phyloP scores from a whole-genome alignment of 306 rosid species.

The Castanospermum australe region DNA sequence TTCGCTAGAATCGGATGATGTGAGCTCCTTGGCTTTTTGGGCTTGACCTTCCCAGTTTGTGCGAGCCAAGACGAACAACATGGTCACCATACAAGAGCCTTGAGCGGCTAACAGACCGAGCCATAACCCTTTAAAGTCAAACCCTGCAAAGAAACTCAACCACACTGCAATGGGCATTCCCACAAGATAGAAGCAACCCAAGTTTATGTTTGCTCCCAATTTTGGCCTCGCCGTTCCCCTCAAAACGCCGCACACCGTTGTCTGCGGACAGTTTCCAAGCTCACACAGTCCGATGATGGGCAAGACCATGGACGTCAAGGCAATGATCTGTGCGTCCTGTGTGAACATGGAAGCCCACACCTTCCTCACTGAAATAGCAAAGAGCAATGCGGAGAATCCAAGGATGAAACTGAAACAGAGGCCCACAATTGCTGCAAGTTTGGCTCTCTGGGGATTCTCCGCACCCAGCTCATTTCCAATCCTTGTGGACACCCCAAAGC shows the following conservation, averaged over 20 bases:
- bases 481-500: conserved; percentile 88
- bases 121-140: conserved; percentile 85
- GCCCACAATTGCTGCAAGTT: conserved; percentile 62
- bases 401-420: conserved; percentile 57
- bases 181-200: conserved; percentile 80
- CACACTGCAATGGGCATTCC: conserved; percentile 89
- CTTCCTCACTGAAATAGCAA: conserved; percentile 58
- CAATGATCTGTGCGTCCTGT: conserved; percentile 57
- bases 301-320: conserved; percentile 63
- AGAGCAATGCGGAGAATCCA: conserved; percentile 64
- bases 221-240: conserved; percentile 87
- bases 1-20: conserved; percentile 38
- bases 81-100: conserved; percentile 64
- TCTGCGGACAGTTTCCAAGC: conserved; percentile 93
- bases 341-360: conserved; percentile 89
- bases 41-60: conserved; percentile 82
- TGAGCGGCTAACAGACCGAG: conserved; percentile 85
- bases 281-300: conserved; percentile 87
- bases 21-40: conserved; percentile 61
- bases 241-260: conserved; percentile 85
- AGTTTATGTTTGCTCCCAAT: conserved; percentile 77
- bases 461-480: conserved; percentile 92
- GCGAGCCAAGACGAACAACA: conserved; percentile 61
- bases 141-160: conserved; percentile 66
- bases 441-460: conserved; percentile 54